A percentile compares a stretch with the other conserved stretches of the same genome.
Conservation (phyloP, 495 filamentous ascomycete genomes). For the Xylaria longipes region DNA sequence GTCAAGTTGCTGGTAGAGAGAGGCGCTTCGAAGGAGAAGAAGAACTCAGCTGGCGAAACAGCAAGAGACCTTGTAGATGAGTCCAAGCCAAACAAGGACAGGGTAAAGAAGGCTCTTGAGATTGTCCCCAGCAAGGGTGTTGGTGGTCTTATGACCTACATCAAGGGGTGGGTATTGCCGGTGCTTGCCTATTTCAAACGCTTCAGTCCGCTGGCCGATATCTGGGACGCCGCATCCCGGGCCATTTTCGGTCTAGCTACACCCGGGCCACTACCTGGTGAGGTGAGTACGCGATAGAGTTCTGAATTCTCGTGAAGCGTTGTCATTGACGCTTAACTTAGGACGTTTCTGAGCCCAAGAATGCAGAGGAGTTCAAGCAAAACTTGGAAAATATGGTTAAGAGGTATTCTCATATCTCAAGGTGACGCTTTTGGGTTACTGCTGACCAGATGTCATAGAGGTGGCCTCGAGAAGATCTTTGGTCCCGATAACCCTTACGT, state of each 20-base stretch:
- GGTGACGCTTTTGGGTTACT: neutral
- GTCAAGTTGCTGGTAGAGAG: slow-evolving; percentile 25
- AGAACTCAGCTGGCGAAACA: slow-evolving; percentile 12
- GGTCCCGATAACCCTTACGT: slow-evolving; percentile 17
- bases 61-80: slow-evolving; percentile 26
- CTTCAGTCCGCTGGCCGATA: slow-evolving; percentile 1
- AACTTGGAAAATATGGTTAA: slow-evolving; percentile 16
- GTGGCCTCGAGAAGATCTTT: slow-evolving; percentile 18
- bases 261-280: slow-evolving; percentile 3
- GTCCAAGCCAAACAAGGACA: slow-evolving; percentile 11
- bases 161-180: slow-evolving; percentile 16
- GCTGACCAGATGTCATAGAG: neutral
- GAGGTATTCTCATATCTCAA: neutral
- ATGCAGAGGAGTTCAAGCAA: slow-evolving; percentile 13
- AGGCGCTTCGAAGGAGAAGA: slow-evolving; percentile 18
- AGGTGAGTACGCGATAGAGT: neutral
- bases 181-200: slow-evolving; percentile 11
- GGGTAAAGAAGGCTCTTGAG: slow-evolving; percentile 5
- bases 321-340: neutral
- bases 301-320: neutral
- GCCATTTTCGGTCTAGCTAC: neutral
- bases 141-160: slow-evolving; percentile 23
- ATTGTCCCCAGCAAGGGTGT: slow-evolving; percentile 14
- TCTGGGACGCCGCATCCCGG: slow-evolving; percentile 17
- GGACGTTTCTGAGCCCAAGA: slow-evolving; percentile 13